Evolutionary conservation across 306 rosid species (phyloP).

Genomic region (Cercis canadensis): DNA sequence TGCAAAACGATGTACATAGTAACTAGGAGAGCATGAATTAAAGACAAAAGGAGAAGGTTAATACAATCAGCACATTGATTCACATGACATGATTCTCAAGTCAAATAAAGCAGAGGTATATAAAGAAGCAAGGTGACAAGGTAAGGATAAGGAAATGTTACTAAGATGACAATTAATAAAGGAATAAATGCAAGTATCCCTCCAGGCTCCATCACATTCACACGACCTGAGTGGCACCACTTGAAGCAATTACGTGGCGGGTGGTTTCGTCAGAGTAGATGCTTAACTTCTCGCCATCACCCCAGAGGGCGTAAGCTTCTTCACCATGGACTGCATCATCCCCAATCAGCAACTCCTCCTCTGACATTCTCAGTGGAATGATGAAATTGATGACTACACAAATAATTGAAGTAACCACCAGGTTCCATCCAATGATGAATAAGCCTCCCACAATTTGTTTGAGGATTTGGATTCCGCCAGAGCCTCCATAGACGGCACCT

Average conservation of each 20-base stretch:
- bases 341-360: constrained; percentile 60
- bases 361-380: constrained; percentile 59
- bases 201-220: too few relatives aligned
- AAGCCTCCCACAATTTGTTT: constrained; percentile 56
- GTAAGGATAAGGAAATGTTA: too few relatives aligned
- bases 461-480: constrained; percentile 57
- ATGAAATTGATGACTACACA: constrained; percentile 36
- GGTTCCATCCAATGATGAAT: constrained; percentile 58
- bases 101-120: too few relatives aligned
- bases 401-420: constrained; percentile 56
- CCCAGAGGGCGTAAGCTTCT: constrained; percentile 72
- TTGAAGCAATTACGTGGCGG: constrained; percentile 23
- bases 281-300: constrained; percentile 62
- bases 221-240: constrained; percentile 48
- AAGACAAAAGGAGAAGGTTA: too few relatives aligned
- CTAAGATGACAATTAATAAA: too few relatives aligned
- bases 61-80: too few relatives aligned
- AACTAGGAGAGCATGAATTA: too few relatives aligned
- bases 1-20: too few relatives aligned
- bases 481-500: constrained; percentile 58
- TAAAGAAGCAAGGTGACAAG: too few relatives aligned
- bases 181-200: too few relatives aligned
- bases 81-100: too few relatives aligned
- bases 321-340: constrained; percentile 70
- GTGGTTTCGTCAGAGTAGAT: constrained; percentile 45